phyloP scores from a whole-genome alignment of 2,329 filamentous ascomycete genomes.

The Ustulina deusta region DNA sequence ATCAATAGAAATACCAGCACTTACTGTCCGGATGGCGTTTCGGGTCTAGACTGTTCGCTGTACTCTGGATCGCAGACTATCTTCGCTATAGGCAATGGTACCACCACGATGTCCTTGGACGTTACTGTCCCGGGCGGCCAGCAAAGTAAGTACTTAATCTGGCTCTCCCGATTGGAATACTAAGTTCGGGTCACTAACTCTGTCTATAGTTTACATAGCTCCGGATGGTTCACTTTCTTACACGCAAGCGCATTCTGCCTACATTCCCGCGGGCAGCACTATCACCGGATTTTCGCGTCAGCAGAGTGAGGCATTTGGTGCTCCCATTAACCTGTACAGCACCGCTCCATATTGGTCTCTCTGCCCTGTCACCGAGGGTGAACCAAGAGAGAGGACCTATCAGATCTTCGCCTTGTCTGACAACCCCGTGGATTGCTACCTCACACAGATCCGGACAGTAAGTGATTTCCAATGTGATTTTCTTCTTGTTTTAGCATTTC shows the following conservation, averaged over 20 bases:
- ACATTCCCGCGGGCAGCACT: constrained; percentile 36
- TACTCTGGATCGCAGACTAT: constrained; percentile 39
- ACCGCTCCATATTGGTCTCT: constrained; percentile 13
- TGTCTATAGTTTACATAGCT: constrained; percentile 41
- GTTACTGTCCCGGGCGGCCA: constrained; percentile 44
- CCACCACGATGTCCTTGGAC: constrained; percentile 32
- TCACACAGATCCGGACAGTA: constrained; percentile 25
- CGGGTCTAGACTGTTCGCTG: constrained; percentile 38
- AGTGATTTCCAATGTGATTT: constrained; percentile 1
- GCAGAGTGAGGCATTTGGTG: constrained; percentile 33
- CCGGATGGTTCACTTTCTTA: constrained; percentile 43
- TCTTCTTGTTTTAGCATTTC: background rate
- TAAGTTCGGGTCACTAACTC: background rate
- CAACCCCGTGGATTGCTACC: background rate
- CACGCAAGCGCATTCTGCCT: constrained; percentile 41
- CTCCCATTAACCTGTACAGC: constrained; percentile 28
- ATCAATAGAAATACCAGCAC: constrained; percentile 40
- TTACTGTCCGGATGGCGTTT: constrained; percentile 39
- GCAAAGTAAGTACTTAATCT: constrained; percentile 35
- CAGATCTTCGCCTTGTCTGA: constrained; percentile 35
- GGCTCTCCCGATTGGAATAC: background rate
- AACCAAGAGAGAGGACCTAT: constrained; percentile 40
- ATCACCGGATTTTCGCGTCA: constrained; percentile 37
- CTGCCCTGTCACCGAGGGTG: constrained; percentile 40
- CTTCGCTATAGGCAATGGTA: constrained; percentile 35